Base-by-base conservation (phyloP, 208 protist genomes). In the Crithidia bombi region DNA sequence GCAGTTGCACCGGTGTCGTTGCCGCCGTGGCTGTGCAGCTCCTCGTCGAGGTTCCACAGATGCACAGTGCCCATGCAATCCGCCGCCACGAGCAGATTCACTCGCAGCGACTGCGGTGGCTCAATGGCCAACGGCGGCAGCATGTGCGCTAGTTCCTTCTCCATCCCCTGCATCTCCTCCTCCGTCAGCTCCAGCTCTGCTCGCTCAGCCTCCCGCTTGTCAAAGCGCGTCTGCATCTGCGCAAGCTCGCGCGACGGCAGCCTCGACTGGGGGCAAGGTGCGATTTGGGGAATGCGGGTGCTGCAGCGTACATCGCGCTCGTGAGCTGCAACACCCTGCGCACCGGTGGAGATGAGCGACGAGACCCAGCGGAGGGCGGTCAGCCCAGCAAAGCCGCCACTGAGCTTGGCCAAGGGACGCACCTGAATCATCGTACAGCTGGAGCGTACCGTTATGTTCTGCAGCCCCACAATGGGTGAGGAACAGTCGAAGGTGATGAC, bases 11-110 rank as follows among this genome's bases (percentile, higher is more conserved):
- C 28, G 3, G 50, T 10, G 28, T 2, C n/a, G 36, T 2, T 32
- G 32, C 10, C 43, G 7, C 49, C 41, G 49, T 50, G 21, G 30
- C 67, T 66, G 49, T 65, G 70, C 32, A 96, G 76, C 66, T 96
- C 89, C 69, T 94, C 89, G 50, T 93, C 87, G 1, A 96, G 71
- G 62, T 96, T 90, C 89, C 91, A 96, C n/a, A 96, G 32, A 65
- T 94, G 89, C 49, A 96, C 70, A 3, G 75, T 82, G 28, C 91
- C 91, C 32, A 88, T 63, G 43, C 73, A 86, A 63, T 96, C 91
- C 9, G 89, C 82, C 10, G 91, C 89, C 11, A 96, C 61, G 38
- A 96, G 70, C 15, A 96, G 47, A 68, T 96, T 91, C 11, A 96
- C 76, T 7, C 89, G 86, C 44, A 81, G 78, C 21, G 76, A 77